Base-by-base conservation (phyloP, 805 yeast genomes). In the Zygoascus flipseniorum region DNA sequence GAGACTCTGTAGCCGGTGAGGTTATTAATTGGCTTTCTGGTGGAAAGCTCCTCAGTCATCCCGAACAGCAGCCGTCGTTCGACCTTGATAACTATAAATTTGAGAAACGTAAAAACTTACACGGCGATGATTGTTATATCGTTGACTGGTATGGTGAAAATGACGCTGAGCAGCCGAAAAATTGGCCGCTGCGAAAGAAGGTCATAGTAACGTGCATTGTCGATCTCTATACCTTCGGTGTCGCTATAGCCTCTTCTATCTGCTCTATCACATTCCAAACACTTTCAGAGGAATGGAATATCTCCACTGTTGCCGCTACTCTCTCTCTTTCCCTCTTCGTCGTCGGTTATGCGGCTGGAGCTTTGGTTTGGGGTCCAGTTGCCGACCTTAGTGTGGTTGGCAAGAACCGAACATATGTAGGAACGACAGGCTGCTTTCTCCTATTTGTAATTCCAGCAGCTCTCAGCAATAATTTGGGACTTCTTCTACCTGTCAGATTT, bases 321-420 rank as follows among this genome's bases (percentile, higher is more conserved):
- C 68, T 84, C 46, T 75, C 79, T 11, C 76, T 83, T 1, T 74
- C 88, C 0, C 66, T 83, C 14, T 85, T 77, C 58, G 79, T 83
- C 13, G 63, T 82, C 48, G 90, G 89, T 0, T 78, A 82, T 60
- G 86, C 86, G 0, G 67, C 79, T n/a, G 90, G 89, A 0, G 86
- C 87, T 3, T 68, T 82, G 64, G 57, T 83, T 11, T 80, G 81
- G 76, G 87, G 85, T 1, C 85, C 85, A 1, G 58, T 79, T 8
- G 76, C 81, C 1, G 83, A 80, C 62, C 60, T 76, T n/a, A 35
- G 56, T 72, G 64, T 50, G 72, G 72, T 50, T 76, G 93, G 76
- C 78, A 55, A 32, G 50, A 54, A 14, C 76, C 78, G 39, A 35
- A 61, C 76, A 55, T 72, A 65, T 50, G 74, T 79, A 60, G 81